These are phyloP conservation scores for Solanum paucissectum DNA, from an alignment of 257 asterid species.

Conservation along the genomic window DNA sequence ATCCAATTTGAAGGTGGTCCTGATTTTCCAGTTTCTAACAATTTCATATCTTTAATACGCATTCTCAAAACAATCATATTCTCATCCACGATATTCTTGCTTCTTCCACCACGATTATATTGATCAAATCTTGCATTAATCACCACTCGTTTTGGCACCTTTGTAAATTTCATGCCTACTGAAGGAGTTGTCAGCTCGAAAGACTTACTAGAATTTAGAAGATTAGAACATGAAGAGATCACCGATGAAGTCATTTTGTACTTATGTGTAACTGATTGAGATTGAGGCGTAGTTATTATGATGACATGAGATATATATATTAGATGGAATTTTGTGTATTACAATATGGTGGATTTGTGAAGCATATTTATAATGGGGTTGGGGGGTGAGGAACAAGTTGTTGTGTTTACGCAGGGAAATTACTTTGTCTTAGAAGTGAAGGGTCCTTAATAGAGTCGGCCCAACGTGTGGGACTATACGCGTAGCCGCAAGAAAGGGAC, in stretches of 20 bases:
- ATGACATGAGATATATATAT: background rate
- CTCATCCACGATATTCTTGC: slow-evolving; percentile 26
- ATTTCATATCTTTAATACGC: slow-evolving; percentile 51
- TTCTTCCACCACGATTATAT: slow-evolving; percentile 1
- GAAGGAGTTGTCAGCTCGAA: background rate
- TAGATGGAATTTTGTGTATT: background rate
- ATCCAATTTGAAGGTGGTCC: slow-evolving; percentile 22
- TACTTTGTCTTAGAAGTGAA: background rate
- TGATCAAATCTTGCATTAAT: slow-evolving; percentile 9
- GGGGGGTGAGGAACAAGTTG: background rate
- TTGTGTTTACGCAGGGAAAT: background rate
- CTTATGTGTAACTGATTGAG: background rate
- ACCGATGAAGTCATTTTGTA: background rate
- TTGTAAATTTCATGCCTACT: too few relatives aligned
- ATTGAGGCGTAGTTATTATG: background rate
- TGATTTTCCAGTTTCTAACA: slow-evolving; percentile 6
- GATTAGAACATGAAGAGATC: background rate
- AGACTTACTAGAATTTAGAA: background rate
- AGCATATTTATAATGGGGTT: background rate
- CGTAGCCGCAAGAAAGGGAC: background rate
- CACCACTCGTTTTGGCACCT: background rate
- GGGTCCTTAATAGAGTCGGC: background rate
- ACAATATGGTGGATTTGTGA: background rate
- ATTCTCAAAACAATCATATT: slow-evolving; percentile 44
- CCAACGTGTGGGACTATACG: slow-evolving; percentile 1